phyloP scores from a whole-genome alignment of 2,329 filamentous ascomycete genomes.

The Colletotrichum sojae region DNA sequence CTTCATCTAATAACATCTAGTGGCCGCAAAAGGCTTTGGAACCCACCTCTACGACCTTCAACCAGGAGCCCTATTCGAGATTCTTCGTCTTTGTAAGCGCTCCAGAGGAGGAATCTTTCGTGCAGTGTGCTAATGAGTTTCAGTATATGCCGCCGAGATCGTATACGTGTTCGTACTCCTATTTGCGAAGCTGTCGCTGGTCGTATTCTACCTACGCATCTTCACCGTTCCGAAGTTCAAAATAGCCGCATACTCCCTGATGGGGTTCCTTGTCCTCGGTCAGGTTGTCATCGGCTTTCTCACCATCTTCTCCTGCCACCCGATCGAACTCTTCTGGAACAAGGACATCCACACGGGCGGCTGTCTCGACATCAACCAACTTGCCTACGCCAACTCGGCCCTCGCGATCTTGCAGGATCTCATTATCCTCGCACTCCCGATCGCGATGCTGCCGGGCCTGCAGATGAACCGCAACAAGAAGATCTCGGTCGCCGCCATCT shows the following conservation, averaged over 20 bases:
- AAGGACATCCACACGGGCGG: slow-evolving; percentile 42
- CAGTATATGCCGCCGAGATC: slow-evolving; percentile 45
- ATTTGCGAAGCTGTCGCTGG: slow-evolving; percentile 49
- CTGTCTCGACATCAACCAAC: slow-evolving; percentile 59
- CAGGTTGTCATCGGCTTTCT: slow-evolving; percentile 50
- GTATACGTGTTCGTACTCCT: slow-evolving; percentile 49
- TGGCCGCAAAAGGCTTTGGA: slow-evolving; percentile 33
- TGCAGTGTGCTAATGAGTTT: background rate
- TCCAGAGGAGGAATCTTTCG: background rate
- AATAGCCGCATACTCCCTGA: slow-evolving; percentile 45
- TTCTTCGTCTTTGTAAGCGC: slow-evolving; percentile 25
- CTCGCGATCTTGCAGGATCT: slow-evolving; percentile 66
- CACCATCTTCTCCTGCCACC: slow-evolving; percentile 48
- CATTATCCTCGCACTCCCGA: slow-evolving; percentile 65
- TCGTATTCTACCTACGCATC: slow-evolving; percentile 51
- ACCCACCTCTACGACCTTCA: slow-evolving; percentile 40
- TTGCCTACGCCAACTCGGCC: slow-evolving; percentile 67
- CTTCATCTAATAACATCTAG: slow-evolving; percentile 3
- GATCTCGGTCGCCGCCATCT: slow-evolving; percentile 40
- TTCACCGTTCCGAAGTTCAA: slow-evolving; percentile 46
- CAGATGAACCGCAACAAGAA: slow-evolving; percentile 69
- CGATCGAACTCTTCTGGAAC: slow-evolving; percentile 49
- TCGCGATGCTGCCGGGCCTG: slow-evolving; percentile 68
- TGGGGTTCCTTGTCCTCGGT: slow-evolving; percentile 45
- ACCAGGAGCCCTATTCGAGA: slow-evolving; percentile 24